phyloP scores from a whole-genome alignment of 495 filamentous ascomycete species.

The Penicillium goetzii region DNA sequence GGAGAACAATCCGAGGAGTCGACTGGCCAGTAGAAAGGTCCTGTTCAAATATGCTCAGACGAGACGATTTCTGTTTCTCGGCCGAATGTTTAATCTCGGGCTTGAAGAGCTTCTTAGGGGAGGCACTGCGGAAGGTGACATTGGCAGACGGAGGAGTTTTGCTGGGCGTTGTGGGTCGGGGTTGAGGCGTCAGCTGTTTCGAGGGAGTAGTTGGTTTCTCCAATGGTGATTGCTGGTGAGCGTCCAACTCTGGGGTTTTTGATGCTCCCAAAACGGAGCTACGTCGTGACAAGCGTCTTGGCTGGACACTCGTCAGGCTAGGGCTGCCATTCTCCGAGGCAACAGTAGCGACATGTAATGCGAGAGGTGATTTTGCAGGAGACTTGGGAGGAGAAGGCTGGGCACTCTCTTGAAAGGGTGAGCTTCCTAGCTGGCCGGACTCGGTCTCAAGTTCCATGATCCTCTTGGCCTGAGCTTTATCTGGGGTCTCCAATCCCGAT shows the following conservation, averaged over 20 bases:
- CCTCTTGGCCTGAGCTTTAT: conserved; percentile 56
- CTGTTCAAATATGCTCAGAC: conserved; percentile 60
- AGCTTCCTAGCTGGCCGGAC: conserved; percentile 55
- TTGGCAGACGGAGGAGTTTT: conserved; percentile 57
- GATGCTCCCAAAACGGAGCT: conserved; percentile 47
- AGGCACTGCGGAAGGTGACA: conserved; percentile 50
- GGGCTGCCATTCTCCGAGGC: conserved; percentile 65
- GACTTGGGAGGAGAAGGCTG: conserved; percentile 35
- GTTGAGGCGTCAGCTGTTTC: conserved; percentile 56
- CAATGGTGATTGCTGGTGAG: conserved; percentile 39
- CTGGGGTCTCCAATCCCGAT: conserved; percentile 39
- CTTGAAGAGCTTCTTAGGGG: conserved; percentile 59
- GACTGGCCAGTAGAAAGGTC: conserved; percentile 58
- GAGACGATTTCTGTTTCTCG: conserved; percentile 40
- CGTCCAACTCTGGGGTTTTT: conserved; percentile 48
- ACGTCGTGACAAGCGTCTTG: conserved; percentile 54
- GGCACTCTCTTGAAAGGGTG: conserved; percentile 54
- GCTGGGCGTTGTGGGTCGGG: conserved; percentile 52
- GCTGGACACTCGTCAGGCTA: conserved; percentile 56
- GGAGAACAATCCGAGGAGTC: conserved; percentile 67
- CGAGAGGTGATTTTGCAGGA: conserved; percentile 33
- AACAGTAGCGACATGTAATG: conserved; percentile 45
- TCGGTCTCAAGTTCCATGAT: conserved; percentile 64
- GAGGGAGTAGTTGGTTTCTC: conserved; percentile 55
- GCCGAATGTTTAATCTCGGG: conserved; percentile 50